Evolutionary conservation across 768 basidiomycete genomes (phyloP).

Genomic region (Lactarius hengduanensis): DNA sequence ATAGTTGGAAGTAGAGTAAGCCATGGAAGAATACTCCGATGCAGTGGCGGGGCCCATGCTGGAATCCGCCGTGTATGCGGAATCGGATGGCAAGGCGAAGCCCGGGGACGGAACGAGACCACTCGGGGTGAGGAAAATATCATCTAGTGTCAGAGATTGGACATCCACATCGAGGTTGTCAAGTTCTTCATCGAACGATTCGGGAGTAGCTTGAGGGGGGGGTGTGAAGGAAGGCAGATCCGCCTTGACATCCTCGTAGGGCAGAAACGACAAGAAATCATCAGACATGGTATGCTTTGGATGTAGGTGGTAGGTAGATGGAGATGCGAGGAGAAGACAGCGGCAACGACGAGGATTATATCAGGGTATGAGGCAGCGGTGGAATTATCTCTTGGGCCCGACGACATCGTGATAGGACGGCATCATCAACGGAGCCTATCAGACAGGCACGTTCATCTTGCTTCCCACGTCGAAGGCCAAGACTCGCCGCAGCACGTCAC

Average conservation of each 20-base stretch:
- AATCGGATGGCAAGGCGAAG: background rate
- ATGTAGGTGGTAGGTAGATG: background rate
- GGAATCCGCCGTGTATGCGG: background rate
- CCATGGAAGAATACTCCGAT: background rate
- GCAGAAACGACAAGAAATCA: background rate
- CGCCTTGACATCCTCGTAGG: background rate
- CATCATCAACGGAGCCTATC: background rate
- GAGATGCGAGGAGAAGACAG: background rate
- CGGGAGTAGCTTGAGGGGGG: background rate
- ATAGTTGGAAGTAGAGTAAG: too few species aligned
- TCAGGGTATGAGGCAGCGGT: background rate
- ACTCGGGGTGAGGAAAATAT: background rate
- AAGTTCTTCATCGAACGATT: background rate
- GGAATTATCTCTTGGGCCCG: background rate
- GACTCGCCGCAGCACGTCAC: background rate
- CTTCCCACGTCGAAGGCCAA: background rate
- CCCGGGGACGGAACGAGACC: background rate
- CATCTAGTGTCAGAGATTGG: background rate
- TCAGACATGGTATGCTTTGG: background rate
- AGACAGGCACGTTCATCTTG: background rate
- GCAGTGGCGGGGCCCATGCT: background rate
- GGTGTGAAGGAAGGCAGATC: background rate
- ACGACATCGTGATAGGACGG: background rate
- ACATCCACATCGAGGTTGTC: background rate
- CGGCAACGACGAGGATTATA: background rate